Percentiles rank a stretch among this genome's conserved stretches.
These are phyloP conservation scores for Penicillium daleae DNA, from an alignment of 495 filamentous ascomycete species.

Conservation along the genomic window DNA sequence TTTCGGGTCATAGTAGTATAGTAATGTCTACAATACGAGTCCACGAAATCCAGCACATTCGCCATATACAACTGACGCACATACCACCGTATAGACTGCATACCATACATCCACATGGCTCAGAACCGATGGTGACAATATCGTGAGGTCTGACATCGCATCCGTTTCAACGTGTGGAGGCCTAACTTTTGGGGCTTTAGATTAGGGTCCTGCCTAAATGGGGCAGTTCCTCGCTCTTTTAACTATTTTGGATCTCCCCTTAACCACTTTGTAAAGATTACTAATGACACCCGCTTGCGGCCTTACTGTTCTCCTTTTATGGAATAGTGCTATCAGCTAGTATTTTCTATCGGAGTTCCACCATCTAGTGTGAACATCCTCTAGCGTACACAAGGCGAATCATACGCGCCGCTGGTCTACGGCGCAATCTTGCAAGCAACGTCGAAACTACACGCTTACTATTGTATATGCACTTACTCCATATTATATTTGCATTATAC, in stretches of 20 bases:
- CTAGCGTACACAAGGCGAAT: not conserved
- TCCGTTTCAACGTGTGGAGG: not conserved
- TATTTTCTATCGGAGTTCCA: not conserved
- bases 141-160: not conserved
- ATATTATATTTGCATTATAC: too few species aligned
- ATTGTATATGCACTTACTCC: not conserved
- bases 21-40: not conserved
- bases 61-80: not conserved
- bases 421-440: not conserved
- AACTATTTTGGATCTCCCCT: not conserved
- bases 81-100: not conserved
- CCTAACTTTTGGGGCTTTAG: constrained; percentile 6
- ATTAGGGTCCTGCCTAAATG: constrained; percentile 16
- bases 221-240: constrained; percentile 2
- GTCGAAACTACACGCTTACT: not conserved
- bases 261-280: constrained; percentile 5
- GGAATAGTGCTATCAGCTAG: not conserved
- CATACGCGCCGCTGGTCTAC: not conserved
- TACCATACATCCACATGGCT: not conserved
- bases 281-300: not conserved
- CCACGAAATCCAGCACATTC: not conserved
- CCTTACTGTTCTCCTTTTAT: constrained; percentile 2
- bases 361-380: not conserved
- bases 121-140: not conserved
- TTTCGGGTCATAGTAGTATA: not conserved